phyloP scores from a whole-genome alignment of 371 early-diverging fungal species.

The Saksenaea vasiformis region DNA sequence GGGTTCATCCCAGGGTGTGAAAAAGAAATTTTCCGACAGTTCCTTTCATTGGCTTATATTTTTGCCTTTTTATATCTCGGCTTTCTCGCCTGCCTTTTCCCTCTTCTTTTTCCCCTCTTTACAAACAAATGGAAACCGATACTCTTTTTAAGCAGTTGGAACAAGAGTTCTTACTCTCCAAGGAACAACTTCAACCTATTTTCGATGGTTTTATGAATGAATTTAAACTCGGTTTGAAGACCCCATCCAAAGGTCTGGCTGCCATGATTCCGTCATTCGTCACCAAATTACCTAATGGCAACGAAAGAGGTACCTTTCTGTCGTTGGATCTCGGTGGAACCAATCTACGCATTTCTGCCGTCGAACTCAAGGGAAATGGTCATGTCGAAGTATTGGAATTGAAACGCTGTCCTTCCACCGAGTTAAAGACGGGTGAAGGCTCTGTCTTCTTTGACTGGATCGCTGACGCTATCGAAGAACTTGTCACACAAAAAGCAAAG shows the following conservation, averaged over 20 bases:
- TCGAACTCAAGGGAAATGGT: conserved; percentile 75
- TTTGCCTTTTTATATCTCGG: background rate
- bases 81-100: background rate
- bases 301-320: conserved; percentile 82
- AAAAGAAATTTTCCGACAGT: conserved; percentile 5
- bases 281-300: conserved; percentile 77
- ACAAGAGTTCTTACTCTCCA: conserved; percentile 37
- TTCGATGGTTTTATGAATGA: conserved; percentile 49
- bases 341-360: conserved; percentile 86
- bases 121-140: conserved; percentile 16
- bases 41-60: background rate
- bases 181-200: conserved; percentile 51
- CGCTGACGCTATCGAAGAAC: conserved; percentile 61
- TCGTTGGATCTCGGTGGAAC: conserved; percentile 94
- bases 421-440: conserved; percentile 65
- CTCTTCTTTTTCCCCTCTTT: background rate
- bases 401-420: conserved; percentile 54
- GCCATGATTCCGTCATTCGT: conserved; percentile 88
- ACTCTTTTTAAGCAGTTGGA: conserved; percentile 31
- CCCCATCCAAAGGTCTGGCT: conserved; percentile 52
- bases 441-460: conserved; percentile 89
- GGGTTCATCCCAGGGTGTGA: conserved; percentile 1
- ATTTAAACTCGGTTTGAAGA: conserved; percentile 40
- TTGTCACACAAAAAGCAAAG: conserved; percentile 30
- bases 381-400: conserved; percentile 71